Evolutionary conservation across 768 basidiomycete genomes (phyloP), one percentile per base, ranked within the genome.

Genomic region (Lentinula boryana): DNA sequence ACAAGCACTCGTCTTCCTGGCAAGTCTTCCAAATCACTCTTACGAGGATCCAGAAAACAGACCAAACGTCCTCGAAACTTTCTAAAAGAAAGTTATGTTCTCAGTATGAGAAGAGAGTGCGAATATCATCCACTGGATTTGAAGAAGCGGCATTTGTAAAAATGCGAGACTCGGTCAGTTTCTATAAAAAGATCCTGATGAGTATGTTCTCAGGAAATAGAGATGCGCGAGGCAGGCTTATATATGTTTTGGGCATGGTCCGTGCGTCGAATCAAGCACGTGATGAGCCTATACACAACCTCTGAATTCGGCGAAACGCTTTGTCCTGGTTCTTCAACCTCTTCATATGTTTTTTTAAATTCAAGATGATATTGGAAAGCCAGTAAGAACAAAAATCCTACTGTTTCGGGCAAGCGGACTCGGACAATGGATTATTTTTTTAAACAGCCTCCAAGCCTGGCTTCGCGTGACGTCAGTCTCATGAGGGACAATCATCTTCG

Each of bases 131-230:
- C 81, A 82, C 73, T 82, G 83, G 81, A 86, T 79, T 80, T 83
- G 80, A 85, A 84, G 79, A 75, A 80, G 81, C 70, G 84, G 84
- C 85, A 86, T 84, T 83, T 80, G 77, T 85, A 84, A 84, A 85
- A 83, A 85, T 86, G 85, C 85, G 81, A 85, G 83, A 86, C 84
- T 84, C 84, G 83, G 85, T 85, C 82, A 85, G 84, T 84, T 83
- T 82, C 85, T 86, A 84, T 85, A 84, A 86, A 86, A 82, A 86
- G 84, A 86, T 86, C 84, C 84, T 86, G 81, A 83, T 83, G 85
- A 86, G 85, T 86, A 86, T 86, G 84, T 84, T 86, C 85, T 86
- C 65, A 76, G 68, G 83, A 76, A 71, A 68, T 66, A 43, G 36
- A 3, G 1, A 21, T 1, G 57, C 9, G n/a, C 32, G 44, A 12